Evolutionary conservation across 441 rosid genomes (phyloP).

Genomic region (Pelargonium citronellum): DNA sequence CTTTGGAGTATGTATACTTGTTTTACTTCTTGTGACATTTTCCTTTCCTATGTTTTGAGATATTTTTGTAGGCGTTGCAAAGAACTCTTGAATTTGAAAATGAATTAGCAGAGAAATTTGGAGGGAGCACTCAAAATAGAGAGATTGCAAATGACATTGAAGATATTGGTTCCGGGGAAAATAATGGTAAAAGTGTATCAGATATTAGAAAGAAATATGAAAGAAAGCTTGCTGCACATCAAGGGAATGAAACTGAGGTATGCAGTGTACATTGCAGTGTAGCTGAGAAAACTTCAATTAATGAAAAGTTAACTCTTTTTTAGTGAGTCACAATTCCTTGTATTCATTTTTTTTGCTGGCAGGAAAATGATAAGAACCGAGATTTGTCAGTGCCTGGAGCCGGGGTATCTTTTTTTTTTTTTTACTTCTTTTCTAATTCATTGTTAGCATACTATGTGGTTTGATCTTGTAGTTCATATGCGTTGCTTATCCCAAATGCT

Average conservation of each 20-base stretch:
- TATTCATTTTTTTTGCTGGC: conserved; percentile 22
- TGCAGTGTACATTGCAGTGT: conserved; percentile 19
- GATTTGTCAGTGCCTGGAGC: conserved; percentile 90
- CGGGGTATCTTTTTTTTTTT: conserved; percentile 54
- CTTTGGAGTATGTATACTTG: no score
- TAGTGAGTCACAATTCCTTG: conserved; percentile 14
- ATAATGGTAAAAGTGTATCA: conserved; percentile 57
- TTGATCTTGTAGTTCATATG: background rate
- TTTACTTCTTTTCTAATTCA: background rate
- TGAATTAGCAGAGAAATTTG: conserved; percentile 94
- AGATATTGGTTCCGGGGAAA: conserved; percentile 70
- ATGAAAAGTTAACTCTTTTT: conserved; percentile 3
- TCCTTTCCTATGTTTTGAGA: background rate
- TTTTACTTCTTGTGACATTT: no score
- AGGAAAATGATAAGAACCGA: conserved; percentile 71
- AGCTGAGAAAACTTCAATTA: conserved; percentile 8
- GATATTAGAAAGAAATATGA: conserved; percentile 96
- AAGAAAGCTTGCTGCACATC: conserved; percentile 79
- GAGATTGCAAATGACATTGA: conserved; percentile 74
- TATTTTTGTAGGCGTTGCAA: conserved; percentile 63
- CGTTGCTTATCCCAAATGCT: background rate
- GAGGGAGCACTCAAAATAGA: conserved; percentile 61
- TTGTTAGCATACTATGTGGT: conserved; percentile 9
- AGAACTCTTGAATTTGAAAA: conserved; percentile 95
- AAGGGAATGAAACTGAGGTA: conserved; percentile 60